Percentiles rank a stretch among this genome's conserved stretches.
Conservation (phyloP, 2,329 filamentous ascomycete species). For the Leptoxyphium fumago region DNA sequence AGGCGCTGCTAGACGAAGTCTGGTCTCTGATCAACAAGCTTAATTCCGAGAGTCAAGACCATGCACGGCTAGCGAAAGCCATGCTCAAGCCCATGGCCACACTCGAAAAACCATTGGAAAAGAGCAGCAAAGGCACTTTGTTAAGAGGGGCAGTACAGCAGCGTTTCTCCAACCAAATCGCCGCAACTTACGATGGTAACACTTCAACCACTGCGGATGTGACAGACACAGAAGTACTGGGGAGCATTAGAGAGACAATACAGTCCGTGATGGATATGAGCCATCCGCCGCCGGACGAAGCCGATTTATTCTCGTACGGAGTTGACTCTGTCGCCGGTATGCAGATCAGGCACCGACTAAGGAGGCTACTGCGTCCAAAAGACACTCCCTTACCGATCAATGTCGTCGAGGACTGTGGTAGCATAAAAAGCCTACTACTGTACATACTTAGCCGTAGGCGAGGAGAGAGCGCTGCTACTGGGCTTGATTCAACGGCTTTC, state of each 20-base stretch:
- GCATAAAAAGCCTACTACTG: constrained; percentile 27
- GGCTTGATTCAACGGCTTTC: constrained; percentile 2
- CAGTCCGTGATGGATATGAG: constrained; percentile 9
- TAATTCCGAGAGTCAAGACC: constrained; percentile 35
- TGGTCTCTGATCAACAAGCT: constrained; percentile 32
- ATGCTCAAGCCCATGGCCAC: constrained; percentile 37
- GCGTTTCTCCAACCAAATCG: constrained; percentile 33
- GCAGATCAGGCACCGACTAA: constrained; percentile 31
- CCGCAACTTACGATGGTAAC: constrained; percentile 27
- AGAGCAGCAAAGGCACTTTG: constrained; percentile 49
- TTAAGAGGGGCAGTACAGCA: constrained; percentile 38
- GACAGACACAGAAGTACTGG: constrained; percentile 20
- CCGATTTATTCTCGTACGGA: constrained; percentile 43
- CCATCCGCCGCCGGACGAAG: constrained; percentile 17
- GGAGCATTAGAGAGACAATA: constrained; percentile 19
- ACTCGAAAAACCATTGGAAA: constrained; percentile 29
- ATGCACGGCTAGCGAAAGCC: constrained; percentile 34
- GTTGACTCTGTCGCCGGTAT: constrained; percentile 46
- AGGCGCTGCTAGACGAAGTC: constrained; percentile 27
- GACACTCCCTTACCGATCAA: constrained; percentile 36
- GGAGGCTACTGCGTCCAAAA: constrained; percentile 20
- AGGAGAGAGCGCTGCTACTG: constrained; percentile 13
- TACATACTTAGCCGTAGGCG: constrained; percentile 26
- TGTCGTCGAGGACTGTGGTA: constrained; percentile 45
- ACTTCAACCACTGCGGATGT: constrained; percentile 8